A percentile compares a stretch with the other conserved stretches of the same genome.
phyloP scores from a whole-genome alignment of 352 stramenopile species.

The Hyaloperonospora arabidopsidis region DNA sequence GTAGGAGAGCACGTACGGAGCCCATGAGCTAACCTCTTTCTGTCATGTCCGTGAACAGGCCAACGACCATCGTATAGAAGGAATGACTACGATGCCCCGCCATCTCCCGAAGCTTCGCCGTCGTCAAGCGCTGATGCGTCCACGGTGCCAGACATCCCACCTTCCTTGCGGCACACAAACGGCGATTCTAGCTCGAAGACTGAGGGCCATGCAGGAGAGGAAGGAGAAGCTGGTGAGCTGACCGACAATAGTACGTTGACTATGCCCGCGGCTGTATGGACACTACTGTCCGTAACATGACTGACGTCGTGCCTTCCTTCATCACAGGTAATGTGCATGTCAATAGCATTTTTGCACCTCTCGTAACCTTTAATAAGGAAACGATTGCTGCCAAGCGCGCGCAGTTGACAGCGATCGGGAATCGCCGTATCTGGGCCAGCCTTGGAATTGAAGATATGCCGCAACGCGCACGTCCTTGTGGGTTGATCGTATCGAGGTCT shows the following conservation, averaged over 20 bases:
- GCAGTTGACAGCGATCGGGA: slow-evolving; percentile 61
- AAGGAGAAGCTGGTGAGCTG: slow-evolving; percentile 69
- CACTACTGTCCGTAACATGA: background rate
- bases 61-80: slow-evolving; percentile 73
- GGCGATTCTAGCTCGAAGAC: slow-evolving; percentile 35
- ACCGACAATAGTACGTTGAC: slow-evolving; percentile 44
- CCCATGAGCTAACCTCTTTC: slow-evolving; percentile 11
- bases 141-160: slow-evolving; percentile 35
- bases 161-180: slow-evolving; percentile 27
- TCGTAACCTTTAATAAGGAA: slow-evolving; percentile 75
- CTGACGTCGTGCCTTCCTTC: slow-evolving; percentile 1
- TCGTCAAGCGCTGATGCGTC: slow-evolving; percentile 24
- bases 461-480: slow-evolving; percentile 42
- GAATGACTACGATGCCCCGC: slow-evolving; percentile 75
- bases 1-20: slow-evolving; percentile 1
- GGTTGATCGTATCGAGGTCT: slow-evolving; percentile 63
- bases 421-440: slow-evolving; percentile 78
- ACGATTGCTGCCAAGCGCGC: slow-evolving; percentile 73
- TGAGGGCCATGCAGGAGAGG: slow-evolving; percentile 25
- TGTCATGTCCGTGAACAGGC: slow-evolving; percentile 26
- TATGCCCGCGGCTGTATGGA: background rate
- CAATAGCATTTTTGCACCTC: slow-evolving; percentile 58
- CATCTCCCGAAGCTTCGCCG: slow-evolving; percentile 40
- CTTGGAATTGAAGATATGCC: slow-evolving; percentile 76
- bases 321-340: slow-evolving; percentile 51